phyloP scores from a whole-genome alignment of 2,329 filamentous ascomycete genomes.

The Aureobasidium subglaciale region DNA sequence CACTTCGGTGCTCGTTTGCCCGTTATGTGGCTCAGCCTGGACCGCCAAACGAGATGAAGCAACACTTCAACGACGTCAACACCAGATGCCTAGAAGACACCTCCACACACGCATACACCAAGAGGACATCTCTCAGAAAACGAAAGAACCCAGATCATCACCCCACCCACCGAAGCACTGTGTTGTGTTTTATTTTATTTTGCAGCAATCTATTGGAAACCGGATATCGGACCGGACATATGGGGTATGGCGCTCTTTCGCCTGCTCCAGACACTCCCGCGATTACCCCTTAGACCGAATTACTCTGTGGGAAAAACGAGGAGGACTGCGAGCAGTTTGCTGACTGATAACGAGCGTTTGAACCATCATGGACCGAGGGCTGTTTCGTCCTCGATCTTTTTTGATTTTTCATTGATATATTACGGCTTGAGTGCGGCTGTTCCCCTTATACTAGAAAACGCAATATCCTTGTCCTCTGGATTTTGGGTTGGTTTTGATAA shows the following conservation, averaged over 20 bases:
- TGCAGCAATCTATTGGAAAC: slow-evolving; percentile 11
- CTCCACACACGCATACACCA: background rate
- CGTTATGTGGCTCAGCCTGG: slow-evolving; percentile 29
- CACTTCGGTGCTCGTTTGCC: slow-evolving; percentile 17
- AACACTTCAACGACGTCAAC: background rate
- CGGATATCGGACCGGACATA: slow-evolving; percentile 16
- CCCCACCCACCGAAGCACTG: slow-evolving; percentile 9
- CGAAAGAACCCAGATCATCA: slow-evolving; percentile 5
- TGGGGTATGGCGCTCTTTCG: slow-evolving; percentile 20
- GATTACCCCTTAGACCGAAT: slow-evolving; percentile 15
- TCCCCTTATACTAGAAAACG: slow-evolving; percentile 7
- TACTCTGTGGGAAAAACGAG: slow-evolving; percentile 14
- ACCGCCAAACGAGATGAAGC: slow-evolving; percentile 25
- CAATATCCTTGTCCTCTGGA: slow-evolving; percentile 28
- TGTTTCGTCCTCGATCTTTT: no score
- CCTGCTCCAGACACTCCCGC: slow-evolving; percentile 15
- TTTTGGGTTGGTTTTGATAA: slow-evolving; percentile 26
- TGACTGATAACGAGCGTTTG: slow-evolving; percentile 15
- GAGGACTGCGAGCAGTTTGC: slow-evolving; percentile 11
- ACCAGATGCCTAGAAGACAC: slow-evolving; percentile 10
- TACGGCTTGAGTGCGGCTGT: slow-evolving; percentile 21
- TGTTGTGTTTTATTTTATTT: background rate
- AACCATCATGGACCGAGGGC: background rate
- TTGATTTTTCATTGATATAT: slow-evolving; percentile 20
- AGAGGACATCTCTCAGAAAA: background rate